These are phyloP conservation scores for Mortierella sp. DNA, from an alignment of 371 early-diverging fungal species.

Conservation along the genomic window DNA sequence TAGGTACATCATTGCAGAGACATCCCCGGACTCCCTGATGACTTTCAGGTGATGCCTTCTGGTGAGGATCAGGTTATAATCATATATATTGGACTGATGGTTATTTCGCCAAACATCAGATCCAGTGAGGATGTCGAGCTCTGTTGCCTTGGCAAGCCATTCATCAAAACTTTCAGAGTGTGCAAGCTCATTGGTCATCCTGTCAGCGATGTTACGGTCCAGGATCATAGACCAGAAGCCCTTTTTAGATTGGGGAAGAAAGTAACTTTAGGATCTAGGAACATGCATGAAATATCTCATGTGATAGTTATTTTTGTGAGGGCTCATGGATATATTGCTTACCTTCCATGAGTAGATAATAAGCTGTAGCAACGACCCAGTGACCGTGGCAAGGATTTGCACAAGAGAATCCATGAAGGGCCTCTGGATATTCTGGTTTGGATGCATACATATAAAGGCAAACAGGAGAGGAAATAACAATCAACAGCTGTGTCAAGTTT, in stretches of 20 bases:
- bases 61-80: constrained; percentile 72
- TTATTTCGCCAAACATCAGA: constrained; percentile 71
- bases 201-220: constrained; percentile 42
- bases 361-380: constrained; percentile 37
- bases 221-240: constrained; percentile 45
- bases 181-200: constrained; percentile 60
- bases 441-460: background rate
- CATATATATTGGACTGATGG: constrained; percentile 71
- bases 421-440: background rate
- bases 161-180: constrained; percentile 69
- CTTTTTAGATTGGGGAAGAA: constrained; percentile 5
- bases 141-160: constrained; percentile 68
- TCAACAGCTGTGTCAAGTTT: background rate
- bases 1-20: constrained; percentile 70
- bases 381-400: constrained; percentile 27
- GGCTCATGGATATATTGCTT: background rate
- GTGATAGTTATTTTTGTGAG: background rate
- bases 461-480: background rate
- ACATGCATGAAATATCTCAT: background rate
- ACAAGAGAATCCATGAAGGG: constrained; percentile 8
- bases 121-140: constrained; percentile 66
- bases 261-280: background rate
- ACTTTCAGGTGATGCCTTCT: constrained; percentile 66
- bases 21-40: constrained; percentile 66
- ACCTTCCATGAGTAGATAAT: constrained; percentile 55